Base-by-base conservation (phyloP, 805 yeast genomes). In the Yarrowia osloensis region DNA sequence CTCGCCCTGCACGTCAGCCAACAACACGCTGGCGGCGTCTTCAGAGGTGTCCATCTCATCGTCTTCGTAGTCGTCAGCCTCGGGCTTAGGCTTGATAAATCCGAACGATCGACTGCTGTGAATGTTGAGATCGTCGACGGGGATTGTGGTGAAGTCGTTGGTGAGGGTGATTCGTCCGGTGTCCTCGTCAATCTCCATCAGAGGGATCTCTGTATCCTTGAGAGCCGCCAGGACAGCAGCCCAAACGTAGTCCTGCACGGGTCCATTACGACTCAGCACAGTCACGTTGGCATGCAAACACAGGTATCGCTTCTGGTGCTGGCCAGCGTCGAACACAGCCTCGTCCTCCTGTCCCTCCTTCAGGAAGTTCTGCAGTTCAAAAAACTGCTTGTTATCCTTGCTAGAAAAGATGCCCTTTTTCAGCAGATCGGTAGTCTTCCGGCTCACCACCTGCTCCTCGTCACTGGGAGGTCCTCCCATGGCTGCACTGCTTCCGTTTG, bases 211-310 rank as follows among this genome's bases (percentile, higher is more conserved):
- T 3, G 87, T 83, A 65, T 82, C 80, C 66, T 81, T 74, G 67
- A 93, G 77, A 0, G 96, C 95, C 35, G 82, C 78, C 5, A 89
- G 73, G 26, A 91, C 76, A 3, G 93, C 84, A 22, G 83, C 84
- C 86, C 92, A 88, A 55, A 90, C 88, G 12, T 88, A 77, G 73
- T 92, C 97, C 72, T 86, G 87, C 29, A 89, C 78, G 2, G 97
- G 96, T 0, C 97, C 97, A 1, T 90, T 81, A 68, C 95, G 84
- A 59, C 94, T 87, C 71, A 90, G 87, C 0, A 92, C 91, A 71
- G 88, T 87, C 46, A 91, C 80, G 71, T 86, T 86, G 3, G 94
- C 93, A 73, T 86, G 86, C 35, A 93, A 76, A 3, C 88, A 90
- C 81, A 57, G 83, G 78, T 70, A 84, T 78, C 55, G 49, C 35